Evolutionary conservation across 2,329 filamentous ascomycete species (phyloP).

Genomic region (Metarhizium sp.): DNA sequence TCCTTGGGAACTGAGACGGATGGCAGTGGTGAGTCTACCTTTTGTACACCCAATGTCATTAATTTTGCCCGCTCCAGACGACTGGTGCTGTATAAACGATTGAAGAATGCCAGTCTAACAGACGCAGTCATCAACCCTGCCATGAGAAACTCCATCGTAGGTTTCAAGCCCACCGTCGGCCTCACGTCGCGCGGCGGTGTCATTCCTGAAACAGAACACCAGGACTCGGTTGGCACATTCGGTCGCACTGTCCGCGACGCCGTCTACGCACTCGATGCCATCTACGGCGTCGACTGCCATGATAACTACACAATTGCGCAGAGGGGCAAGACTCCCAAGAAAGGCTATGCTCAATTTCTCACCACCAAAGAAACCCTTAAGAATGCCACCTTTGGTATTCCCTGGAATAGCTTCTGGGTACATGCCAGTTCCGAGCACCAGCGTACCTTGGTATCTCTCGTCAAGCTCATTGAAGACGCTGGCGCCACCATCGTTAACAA

Average conservation of each 20-base stretch:
- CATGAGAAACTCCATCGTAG: constrained; percentile 58
- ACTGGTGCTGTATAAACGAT: background rate
- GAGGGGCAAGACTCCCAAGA: constrained; percentile 39
- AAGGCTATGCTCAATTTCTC: constrained; percentile 50
- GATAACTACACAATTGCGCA: constrained; percentile 60
- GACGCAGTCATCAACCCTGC: constrained; percentile 56
- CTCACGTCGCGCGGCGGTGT: constrained; percentile 55
- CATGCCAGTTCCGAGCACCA: constrained; percentile 48
- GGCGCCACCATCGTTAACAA: constrained; percentile 61
- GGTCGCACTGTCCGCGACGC: constrained; percentile 62
- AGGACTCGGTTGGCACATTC: constrained; percentile 61
- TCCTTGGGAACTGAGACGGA: constrained; percentile 68
- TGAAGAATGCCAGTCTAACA: background rate
- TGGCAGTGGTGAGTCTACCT: constrained; percentile 39
- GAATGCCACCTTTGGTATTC: constrained; percentile 58
- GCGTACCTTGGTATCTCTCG: constrained; percentile 32
- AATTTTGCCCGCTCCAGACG: too few species aligned
- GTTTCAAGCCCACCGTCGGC: constrained; percentile 69
- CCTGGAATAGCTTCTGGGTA: constrained; percentile 64
- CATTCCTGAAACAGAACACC: constrained; percentile 57
- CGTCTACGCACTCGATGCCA: constrained; percentile 55
- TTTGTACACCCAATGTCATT: background rate
- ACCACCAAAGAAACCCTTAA: constrained; percentile 42
- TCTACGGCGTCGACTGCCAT: constrained; percentile 51
- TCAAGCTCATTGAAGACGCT: constrained; percentile 45